Evolutionary conservation across 202 grass and related monocot genomes (phyloP).

Genomic region (Eragrostis tef): DNA sequence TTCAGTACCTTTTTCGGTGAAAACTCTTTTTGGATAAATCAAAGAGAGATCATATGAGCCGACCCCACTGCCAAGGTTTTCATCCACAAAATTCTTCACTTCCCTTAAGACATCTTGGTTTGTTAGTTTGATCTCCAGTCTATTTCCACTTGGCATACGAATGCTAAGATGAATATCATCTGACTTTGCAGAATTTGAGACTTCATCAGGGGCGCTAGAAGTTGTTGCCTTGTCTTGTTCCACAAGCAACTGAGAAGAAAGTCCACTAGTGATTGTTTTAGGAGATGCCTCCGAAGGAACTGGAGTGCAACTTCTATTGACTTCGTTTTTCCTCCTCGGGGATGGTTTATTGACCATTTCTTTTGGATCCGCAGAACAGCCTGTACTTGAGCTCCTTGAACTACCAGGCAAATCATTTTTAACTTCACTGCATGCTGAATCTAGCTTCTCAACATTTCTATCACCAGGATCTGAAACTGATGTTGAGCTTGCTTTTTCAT

Average conservation of each 20-base stretch:
- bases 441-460: constrained; percentile 43
- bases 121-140: constrained; percentile 78
- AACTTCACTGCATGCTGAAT: constrained; percentile 32
- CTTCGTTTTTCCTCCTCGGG: constrained; percentile 35
- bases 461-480: constrained; percentile 38
- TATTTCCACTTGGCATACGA: constrained; percentile 81
- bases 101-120: constrained; percentile 70
- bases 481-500: constrained; percentile 38
- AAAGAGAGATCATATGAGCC: constrained; percentile 80
- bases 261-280: constrained; percentile 31
- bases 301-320: constrained; percentile 8
- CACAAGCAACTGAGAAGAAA: constrained; percentile 39
- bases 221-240: constrained; percentile 46
- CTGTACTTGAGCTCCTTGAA: constrained; percentile 20
- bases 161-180: constrained; percentile 78
- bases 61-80: constrained; percentile 50
- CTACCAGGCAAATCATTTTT: constrained; percentile 38
- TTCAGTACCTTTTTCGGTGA: constrained; percentile 74
- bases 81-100: constrained; percentile 80
- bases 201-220: constrained; percentile 36
- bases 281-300: constrained; percentile 28
- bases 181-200: constrained; percentile 50
- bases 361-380: constrained; percentile 33
- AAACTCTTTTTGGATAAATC: constrained; percentile 87
- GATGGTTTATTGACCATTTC: constrained; percentile 14